Base-by-base conservation (phyloP, 768 basidiomycete species). In the Xerocomellus chrysenteron region DNA sequence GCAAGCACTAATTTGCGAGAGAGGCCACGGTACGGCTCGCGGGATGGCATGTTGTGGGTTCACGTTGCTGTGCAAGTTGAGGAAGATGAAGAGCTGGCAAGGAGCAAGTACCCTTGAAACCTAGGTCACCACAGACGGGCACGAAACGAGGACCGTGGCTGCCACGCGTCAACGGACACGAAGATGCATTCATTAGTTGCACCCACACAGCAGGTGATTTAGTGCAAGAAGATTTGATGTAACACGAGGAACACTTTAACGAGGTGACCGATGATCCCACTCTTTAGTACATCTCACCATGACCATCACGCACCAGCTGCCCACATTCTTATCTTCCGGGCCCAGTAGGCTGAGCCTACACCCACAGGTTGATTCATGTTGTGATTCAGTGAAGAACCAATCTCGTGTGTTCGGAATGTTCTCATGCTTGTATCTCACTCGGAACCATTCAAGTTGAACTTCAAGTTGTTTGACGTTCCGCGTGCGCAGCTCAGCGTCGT, bases 401-500 rank as follows among this genome's bases (percentile, higher is more conserved):
- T 37, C 5, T 37, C 36, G 35, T 35, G 35, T 35, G 13, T 19
- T 51, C 30, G 21, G 14, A 17, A n/a, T 19, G 32, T 47, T 45
- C 16, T 28, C 14, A 16, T 21, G 43, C 21, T 21, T 2, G 21
- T 21, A 2, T 21, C 21, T 21, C 1, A 21, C 21, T 21, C 21
- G 21, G 21, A 21, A 21, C 21, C 21, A 21, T 21, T 21, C 21
- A 21, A 21, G 21, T 21, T 21, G 21, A 21, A 21, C 21, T 21
- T 21, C 21, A 21, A 21, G 21, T 21, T 21, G 21, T 21, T 21
- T 21, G 69, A 86, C 8, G 94, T 98, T 2, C 90, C 92, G 0
- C 68, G 75, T 28, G 80, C 82, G 28, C 88, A 88, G 69, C 80
- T 97, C 17, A 69, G 70, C 28, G 76, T 89, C 43, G 93, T 99